Percentiles rank a stretch among this genome's conserved stretches.
phyloP scores from a whole-genome alignment of 305 asterid species.

The Fraxinus ornus region DNA sequence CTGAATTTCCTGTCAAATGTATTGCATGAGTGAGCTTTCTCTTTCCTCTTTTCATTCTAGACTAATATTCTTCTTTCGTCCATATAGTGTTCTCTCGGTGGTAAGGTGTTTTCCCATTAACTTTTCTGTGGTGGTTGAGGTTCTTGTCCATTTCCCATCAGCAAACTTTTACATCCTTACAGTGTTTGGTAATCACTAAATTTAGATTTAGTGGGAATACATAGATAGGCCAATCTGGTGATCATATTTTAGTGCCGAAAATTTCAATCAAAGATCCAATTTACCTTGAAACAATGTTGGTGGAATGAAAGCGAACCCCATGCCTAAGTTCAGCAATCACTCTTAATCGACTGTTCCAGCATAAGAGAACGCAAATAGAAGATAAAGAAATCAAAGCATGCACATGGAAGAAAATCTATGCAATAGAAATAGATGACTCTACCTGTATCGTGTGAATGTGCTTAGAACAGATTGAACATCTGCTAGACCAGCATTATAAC shows the following conservation, averaged over 20 bases:
- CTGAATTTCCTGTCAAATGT: not conserved
- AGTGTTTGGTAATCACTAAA: not conserved
- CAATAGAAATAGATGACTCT: constrained; percentile 2
- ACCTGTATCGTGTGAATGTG: constrained; percentile 82
- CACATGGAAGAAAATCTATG: constrained; percentile 16
- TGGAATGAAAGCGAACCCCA: constrained; percentile 73
- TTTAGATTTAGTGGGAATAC: not conserved
- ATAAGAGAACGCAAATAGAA: constrained; percentile 16
- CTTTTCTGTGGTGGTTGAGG: constrained; percentile 5
- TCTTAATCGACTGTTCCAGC: constrained; percentile 66
- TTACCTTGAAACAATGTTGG: constrained; percentile 85
- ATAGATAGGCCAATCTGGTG: not conserved
- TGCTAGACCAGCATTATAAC: constrained; percentile 59
- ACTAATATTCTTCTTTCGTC: not conserved
- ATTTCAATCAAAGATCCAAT: constrained; percentile 14
- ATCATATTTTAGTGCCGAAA: not conserved
- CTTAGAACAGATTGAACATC: constrained; percentile 79
- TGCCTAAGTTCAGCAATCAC: constrained; percentile 86
- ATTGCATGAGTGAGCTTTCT: not conserved
- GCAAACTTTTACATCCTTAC: constrained; percentile 13
- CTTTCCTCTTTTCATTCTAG: not conserved
- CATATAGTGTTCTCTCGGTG: not conserved
- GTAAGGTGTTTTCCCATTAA: constrained; percentile 8
- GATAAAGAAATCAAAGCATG: constrained; percentile 21
- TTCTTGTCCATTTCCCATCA: constrained; percentile 19